Evolutionary conservation across 106 monocot genomes (phyloP).

Genomic region (Vanilla planifolia): DNA sequence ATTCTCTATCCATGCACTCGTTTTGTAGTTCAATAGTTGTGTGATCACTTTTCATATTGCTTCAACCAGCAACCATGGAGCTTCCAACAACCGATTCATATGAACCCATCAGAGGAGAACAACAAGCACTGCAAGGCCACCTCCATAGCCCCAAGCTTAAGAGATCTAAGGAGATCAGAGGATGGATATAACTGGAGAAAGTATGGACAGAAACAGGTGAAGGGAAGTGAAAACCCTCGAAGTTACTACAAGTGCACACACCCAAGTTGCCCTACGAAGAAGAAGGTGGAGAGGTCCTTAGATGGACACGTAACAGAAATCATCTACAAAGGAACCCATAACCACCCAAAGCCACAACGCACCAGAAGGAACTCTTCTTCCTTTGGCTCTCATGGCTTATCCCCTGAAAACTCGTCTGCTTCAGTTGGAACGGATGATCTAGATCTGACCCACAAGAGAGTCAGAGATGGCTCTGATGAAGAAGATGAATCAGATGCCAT

Average conservation of each 20-base stretch:
- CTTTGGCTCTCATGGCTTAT: constrained; percentile 9
- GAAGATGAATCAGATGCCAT: constrained; percentile 36
- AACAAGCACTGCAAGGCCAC: not conserved
- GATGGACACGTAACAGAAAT: constrained; percentile 53
- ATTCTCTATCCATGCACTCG: constrained; percentile 15
- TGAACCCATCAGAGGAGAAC: not conserved
- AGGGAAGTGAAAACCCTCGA: constrained; percentile 50
- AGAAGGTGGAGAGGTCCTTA: constrained; percentile 47
- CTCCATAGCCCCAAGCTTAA: not conserved
- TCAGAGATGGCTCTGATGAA: constrained; percentile 10
- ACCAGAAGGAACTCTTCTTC: constrained; percentile 30
- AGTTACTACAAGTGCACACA: constrained; percentile 61
- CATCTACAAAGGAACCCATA: constrained; percentile 49
- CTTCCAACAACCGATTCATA: constrained; percentile 11
- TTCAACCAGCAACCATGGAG: constrained; percentile 15
- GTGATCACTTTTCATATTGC: not conserved
- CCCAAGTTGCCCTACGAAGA: constrained; percentile 43
- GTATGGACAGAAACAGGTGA: constrained; percentile 59
- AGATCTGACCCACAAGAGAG: constrained; percentile 24
- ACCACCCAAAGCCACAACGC: constrained; percentile 50
- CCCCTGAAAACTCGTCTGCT: constrained; percentile 21
- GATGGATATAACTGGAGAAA: constrained; percentile 66
- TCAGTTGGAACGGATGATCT: constrained; percentile 19
- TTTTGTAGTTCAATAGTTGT: not conserved
- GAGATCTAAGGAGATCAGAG: constrained; percentile 23